Evolutionary conservation across 257 asterid genomes (phyloP).

Genomic region (Scutellaria barbata): DNA sequence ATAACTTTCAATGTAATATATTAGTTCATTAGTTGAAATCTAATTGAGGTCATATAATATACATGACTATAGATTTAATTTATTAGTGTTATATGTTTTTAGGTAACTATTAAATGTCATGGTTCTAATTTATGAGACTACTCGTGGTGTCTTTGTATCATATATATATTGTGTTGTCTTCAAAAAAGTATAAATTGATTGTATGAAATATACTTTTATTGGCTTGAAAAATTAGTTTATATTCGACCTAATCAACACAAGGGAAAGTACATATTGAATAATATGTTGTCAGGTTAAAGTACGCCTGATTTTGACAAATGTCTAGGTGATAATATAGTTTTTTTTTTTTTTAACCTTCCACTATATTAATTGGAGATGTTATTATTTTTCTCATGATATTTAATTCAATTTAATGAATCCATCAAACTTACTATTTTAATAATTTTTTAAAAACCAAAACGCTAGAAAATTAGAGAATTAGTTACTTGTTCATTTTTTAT

Average conservation of each 20-base stretch:
- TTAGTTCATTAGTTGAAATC: neutral
- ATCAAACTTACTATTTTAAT: neutral
- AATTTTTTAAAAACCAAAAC: neutral
- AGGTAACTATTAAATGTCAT: no score
- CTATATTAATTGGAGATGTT: neutral
- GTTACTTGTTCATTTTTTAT: no score
- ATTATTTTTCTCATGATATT: neutral
- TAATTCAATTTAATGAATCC: neutral
- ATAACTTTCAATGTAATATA: no score
- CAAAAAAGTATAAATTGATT: neutral
- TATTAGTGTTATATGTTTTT: no score
- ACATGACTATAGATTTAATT: no score
- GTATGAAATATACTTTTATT: neutral
- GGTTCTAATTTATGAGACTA: no score
- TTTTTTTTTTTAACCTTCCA: neutral
- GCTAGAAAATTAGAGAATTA: no score
- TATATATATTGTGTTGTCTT: neutral
- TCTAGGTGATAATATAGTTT: neutral
- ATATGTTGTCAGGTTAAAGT: neutral
- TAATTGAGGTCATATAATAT: neutral
- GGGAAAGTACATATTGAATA: neutral
- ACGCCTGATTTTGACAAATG: constrained; percentile 23
- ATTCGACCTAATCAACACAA: neutral
- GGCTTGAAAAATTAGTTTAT: neutral
- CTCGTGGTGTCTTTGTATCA: no score